Conservation (phyloP, 371 early-diverging fungal species). For the Mycotypha africana region DNA sequence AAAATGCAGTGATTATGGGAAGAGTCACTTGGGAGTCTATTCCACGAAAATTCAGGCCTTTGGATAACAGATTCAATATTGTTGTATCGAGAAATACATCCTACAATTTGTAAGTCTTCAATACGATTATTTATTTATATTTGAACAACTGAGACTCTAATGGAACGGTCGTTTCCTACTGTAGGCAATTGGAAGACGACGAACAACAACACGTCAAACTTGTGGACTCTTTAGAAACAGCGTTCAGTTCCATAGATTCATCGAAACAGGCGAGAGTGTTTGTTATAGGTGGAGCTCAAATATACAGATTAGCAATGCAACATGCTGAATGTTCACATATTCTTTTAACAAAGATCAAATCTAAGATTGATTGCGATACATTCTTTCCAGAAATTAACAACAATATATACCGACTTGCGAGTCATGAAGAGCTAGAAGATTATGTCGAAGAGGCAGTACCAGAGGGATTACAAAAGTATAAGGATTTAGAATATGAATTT, state of each 20-base stretch:
- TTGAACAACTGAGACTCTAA: no score
- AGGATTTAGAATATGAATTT: constrained; percentile 40
- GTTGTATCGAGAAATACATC: constrained; percentile 66
- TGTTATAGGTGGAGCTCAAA: constrained; percentile 63
- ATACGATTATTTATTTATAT: no score
- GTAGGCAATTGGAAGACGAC: no score
- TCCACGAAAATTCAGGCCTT: constrained; percentile 71
- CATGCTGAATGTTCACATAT: constrained; percentile 48
- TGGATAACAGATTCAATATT: constrained; percentile 73
- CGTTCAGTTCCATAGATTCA: constrained; percentile 28
- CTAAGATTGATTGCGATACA: constrained; percentile 53
- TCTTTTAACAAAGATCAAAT: constrained; percentile 57
- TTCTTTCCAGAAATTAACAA: constrained; percentile 57
- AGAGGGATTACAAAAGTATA: constrained; percentile 36
- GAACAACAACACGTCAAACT: no score
- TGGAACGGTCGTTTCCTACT: no score
- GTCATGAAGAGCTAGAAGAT: constrained; percentile 32
- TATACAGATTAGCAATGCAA: constrained; percentile 52
- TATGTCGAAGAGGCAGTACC: constrained; percentile 37
- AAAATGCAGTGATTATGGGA: constrained; percentile 89
- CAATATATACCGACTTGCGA: constrained; percentile 16
- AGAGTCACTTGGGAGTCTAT: constrained; percentile 87
- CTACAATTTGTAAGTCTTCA: constrained; percentile 40
- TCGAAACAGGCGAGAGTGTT: constrained; percentile 31
- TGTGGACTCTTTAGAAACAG: constrained; percentile 46